A percentile compares a stretch with the other conserved stretches of the same genome.
Evolutionary conservation across 768 basidiomycete species (phyloP).

Genomic region (Tricholomella constricta): DNA sequence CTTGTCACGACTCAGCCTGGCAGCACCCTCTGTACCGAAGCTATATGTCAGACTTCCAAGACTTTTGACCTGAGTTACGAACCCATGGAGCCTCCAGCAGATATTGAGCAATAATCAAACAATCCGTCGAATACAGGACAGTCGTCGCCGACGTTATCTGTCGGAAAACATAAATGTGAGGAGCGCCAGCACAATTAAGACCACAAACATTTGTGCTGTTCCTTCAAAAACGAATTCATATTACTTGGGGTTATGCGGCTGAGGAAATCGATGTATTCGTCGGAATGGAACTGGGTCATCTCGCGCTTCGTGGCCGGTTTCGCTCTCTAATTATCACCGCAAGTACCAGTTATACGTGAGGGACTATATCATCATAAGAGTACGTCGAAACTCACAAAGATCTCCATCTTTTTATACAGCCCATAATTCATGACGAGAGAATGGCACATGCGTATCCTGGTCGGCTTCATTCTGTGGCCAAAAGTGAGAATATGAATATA

Average conservation of each 20-base stretch:
- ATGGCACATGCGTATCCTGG: slow-evolving; percentile 98
- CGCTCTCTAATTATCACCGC: slow-evolving; percentile 67
- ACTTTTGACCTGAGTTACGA: slow-evolving; percentile 24
- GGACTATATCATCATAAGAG: neutral
- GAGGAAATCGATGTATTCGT: slow-evolving; percentile 98
- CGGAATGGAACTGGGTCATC: slow-evolving; percentile 99
- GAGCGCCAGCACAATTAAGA: slow-evolving; percentile 4
- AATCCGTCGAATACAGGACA: slow-evolving; percentile 98
- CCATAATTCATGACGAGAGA: slow-evolving; percentile 99
- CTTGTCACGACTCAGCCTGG: slow-evolving; percentile 91
- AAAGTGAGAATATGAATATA: slow-evolving; percentile 19
- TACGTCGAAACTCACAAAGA: slow-evolving; percentile 75
- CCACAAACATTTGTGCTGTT: slow-evolving; percentile 89
- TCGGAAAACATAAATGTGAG: neutral
- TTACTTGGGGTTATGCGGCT: slow-evolving; percentile 92
- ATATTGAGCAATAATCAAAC: slow-evolving; percentile 99
- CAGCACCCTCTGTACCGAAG: slow-evolving; percentile 84
- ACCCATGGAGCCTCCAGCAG: slow-evolving; percentile 99
- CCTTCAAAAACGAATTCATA: slow-evolving; percentile 90
- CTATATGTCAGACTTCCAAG: slow-evolving; percentile 1
- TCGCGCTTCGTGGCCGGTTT: slow-evolving; percentile 99
- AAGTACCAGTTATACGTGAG: neutral
- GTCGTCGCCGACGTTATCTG: slow-evolving; percentile 98
- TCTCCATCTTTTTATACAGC: slow-evolving; percentile 99
- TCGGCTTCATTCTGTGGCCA: slow-evolving; percentile 85